Base-by-base conservation (phyloP, 2,329 filamentous ascomycete species). In the Nothophaeocryptopus gaeumannii region DNA sequence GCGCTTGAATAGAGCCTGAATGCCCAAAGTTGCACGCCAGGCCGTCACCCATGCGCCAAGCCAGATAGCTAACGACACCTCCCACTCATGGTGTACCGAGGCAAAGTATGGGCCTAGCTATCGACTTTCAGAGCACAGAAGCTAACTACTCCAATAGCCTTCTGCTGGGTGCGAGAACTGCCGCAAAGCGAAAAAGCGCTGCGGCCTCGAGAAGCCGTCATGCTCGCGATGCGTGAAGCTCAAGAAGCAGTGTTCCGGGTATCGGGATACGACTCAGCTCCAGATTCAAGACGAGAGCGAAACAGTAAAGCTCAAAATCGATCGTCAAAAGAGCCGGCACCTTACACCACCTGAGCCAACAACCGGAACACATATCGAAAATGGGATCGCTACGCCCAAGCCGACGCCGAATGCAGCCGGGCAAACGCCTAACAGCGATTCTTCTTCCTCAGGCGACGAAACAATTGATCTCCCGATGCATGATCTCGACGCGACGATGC, bases 221-320 rank as follows among this genome's bases (percentile, higher is more conserved):
- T 67, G 65, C 46, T 40, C 51, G 39, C 51, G 64, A 56, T 67
- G 65, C 47, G 56, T 63, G 33, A 64, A 67, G 49, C 57, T 66
- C 33, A 62, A 58, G 39, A 67, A 66, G 42, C 29, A 39, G 30
- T 67, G 65, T 41, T 58, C 58, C 8, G 64, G 65, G 33, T 67
- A 67, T 46, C 60, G 65, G 36, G 63, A 67, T 46, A 59, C 58
- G 12, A 65, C 53, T 3, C 50, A 58, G n/a, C 53, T 67, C 5
- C 63, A 66, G 40, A 62, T 67, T 16, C 63, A 66, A 40, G 64
- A 67, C 41, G 65, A 67, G 44, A 67, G 62, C 36, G 56, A 61
- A 32, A 44, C 61, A 3, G 60, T 66, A 32, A 57, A 49, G 12
- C 45, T 51, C 14, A 65, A 64, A 48, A 63, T 59, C 3, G 53